Evolutionary conservation across 1,139 yeast genomes (phyloP).

Genomic region (Yamadazyma songkhlaensis): DNA sequence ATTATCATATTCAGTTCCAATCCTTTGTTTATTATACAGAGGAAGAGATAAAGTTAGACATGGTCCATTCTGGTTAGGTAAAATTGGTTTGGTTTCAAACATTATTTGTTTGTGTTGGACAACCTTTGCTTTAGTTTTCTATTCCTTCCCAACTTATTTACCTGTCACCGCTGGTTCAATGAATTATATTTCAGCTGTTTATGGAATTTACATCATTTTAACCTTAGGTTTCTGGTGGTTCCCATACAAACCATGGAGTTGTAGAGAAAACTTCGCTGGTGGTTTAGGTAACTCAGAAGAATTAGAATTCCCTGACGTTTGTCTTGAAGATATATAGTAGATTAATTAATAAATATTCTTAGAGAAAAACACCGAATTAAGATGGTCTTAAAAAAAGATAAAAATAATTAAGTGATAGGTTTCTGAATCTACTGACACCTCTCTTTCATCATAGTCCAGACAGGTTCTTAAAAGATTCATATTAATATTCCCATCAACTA

Average conservation of each 20-base stretch:
- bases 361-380: not conserved
- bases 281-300: conserved; percentile 42
- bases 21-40: conserved; percentile 49
- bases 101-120: conserved; percentile 58
- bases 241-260: conserved; percentile 39
- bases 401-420: not conserved
- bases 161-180: conserved; percentile 62
- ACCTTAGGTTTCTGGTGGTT: conserved; percentile 58
- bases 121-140: conserved; percentile 56
- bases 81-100: conserved; percentile 55
- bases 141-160: conserved; percentile 64
- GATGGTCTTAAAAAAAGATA: too few species aligned
- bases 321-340: conserved; percentile 23
- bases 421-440: conserved; percentile 53
- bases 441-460: conserved; percentile 51
- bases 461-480: conserved; percentile 49
- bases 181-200: conserved; percentile 63
- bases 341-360: not conserved
- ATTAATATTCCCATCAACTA: conserved; percentile 48
- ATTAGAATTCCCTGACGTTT: conserved; percentile 46
- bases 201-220: conserved; percentile 53
- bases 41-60: conserved; percentile 60
- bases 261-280: conserved; percentile 44
- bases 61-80: conserved; percentile 66
- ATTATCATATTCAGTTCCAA: conserved; percentile 41